A percentile compares a stretch with the other conserved stretches of the same genome.
Evolutionary conservation across 331 rosid species (phyloP).

Genomic region (Spiraea crenata): DNA sequence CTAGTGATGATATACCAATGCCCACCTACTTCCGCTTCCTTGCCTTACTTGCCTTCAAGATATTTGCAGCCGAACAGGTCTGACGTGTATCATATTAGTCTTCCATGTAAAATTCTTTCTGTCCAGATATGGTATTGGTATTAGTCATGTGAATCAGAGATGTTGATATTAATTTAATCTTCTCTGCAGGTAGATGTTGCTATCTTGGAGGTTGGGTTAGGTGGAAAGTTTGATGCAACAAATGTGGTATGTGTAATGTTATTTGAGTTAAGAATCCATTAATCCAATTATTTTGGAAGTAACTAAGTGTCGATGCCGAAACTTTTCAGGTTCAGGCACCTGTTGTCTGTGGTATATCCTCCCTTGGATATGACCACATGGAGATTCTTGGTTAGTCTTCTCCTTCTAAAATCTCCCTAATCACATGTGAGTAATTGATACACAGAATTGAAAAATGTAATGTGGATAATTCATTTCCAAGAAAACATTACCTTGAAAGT

Average conservation of each 20-base stretch:
- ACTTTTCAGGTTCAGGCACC: constrained; percentile 77
- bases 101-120: constrained; percentile 2
- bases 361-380: constrained; percentile 99
- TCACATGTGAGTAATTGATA: constrained; percentile 14
- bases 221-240: constrained; percentile 90
- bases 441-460: constrained; percentile 8
- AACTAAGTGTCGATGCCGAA: constrained; percentile 18
- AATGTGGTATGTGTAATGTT: constrained; percentile 66
- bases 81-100: constrained; percentile 27
- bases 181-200: constrained; percentile 86
- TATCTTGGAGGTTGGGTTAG: constrained; percentile 93
- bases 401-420: constrained; percentile 26
- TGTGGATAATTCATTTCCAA: neutral
- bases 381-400: constrained; percentile 93
- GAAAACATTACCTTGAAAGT: neutral
- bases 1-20: constrained; percentile 70
- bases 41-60: constrained; percentile 96
- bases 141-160: constrained; percentile 8
- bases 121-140: constrained; percentile 1
- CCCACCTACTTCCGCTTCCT: constrained; percentile 93
- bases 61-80: constrained; percentile 90
- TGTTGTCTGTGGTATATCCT: constrained; percentile 84
- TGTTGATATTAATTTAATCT: constrained; percentile 10
- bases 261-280: constrained; percentile 8
- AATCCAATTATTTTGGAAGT: constrained; percentile 5